Conservation (phyloP, 306 rosid genomes). For the Prunus mume region DNA sequence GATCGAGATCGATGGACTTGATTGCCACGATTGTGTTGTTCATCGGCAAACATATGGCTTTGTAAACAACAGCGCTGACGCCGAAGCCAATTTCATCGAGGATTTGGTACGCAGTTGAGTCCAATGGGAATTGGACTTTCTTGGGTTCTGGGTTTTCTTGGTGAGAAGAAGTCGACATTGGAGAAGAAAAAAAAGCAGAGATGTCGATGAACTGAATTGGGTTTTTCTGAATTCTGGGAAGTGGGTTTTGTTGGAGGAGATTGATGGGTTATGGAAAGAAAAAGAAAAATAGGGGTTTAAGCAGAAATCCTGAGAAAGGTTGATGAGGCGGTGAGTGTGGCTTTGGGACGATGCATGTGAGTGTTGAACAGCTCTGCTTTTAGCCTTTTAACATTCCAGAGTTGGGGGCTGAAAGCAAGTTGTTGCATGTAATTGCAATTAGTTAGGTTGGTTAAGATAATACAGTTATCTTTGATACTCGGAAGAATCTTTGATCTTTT, state of each 20-base stretch:
- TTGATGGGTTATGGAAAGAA: not conserved
- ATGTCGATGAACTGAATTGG: not conserved
- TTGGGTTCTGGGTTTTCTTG: slow-evolving; percentile 15
- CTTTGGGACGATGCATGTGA: slow-evolving; percentile 22
- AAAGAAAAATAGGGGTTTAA: slow-evolving; percentile 9
- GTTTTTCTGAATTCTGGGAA: not conserved
- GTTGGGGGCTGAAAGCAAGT: no score
- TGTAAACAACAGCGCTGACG: slow-evolving; percentile 53
- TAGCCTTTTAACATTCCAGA: no score
- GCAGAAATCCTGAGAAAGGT: slow-evolving; percentile 17
- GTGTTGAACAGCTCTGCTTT: not conserved
- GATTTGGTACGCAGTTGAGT: slow-evolving; percentile 33
- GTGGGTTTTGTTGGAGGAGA: not conserved
- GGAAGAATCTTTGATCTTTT: no score
- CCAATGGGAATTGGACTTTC: slow-evolving; percentile 51
- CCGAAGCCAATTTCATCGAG: slow-evolving; percentile 51
- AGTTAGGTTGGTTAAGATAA: no score
- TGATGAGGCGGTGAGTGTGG: not conserved
- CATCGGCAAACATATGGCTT: slow-evolving; percentile 52
- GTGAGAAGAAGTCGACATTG: not conserved
- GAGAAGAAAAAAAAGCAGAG: not conserved
- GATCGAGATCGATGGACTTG: slow-evolving; percentile 60
- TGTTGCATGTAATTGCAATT: no score
- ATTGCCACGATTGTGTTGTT: slow-evolving; percentile 55
- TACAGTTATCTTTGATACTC: no score